A percentile compares a stretch with the other conserved stretches of the same genome.
Conservation (phyloP, 768 basidiomycete genomes). For the Phylloporus scabripes region DNA sequence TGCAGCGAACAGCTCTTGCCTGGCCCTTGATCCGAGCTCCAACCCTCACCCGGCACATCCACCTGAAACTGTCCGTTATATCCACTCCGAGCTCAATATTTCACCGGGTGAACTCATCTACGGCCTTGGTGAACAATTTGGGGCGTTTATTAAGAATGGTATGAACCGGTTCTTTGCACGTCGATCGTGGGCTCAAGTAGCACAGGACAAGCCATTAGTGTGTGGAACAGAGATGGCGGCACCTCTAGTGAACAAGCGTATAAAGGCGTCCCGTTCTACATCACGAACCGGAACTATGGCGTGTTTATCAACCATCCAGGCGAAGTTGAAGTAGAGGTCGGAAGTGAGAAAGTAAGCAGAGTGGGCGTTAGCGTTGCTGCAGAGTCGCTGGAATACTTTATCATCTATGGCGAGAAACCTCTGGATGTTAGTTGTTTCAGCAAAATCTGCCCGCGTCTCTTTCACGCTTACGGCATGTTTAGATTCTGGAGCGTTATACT, state of each 20-base stretch:
- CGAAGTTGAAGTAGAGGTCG: constrained; percentile 71
- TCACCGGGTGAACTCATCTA: constrained; percentile 69
- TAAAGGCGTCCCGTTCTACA: constrained; percentile 64
- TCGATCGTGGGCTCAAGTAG: constrained; percentile 10
- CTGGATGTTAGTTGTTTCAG: constrained; percentile 36
- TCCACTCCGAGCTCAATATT: constrained; percentile 55
- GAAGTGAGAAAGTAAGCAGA: constrained; percentile 58
- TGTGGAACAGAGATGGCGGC: constrained; percentile 76
- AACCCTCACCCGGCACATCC: constrained; percentile 45
- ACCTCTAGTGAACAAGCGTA: constrained; percentile 66
- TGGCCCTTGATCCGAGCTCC: constrained; percentile 52
- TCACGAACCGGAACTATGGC: constrained; percentile 67
- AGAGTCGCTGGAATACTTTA: constrained; percentile 60
- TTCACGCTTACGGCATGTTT: not conserved
- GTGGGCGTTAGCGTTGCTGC: constrained; percentile 62
- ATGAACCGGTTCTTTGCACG: constrained; percentile 24
- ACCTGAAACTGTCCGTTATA: constrained; percentile 42
- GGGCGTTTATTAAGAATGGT: constrained; percentile 73
- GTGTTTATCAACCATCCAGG: constrained; percentile 74
- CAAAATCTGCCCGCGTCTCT: not conserved
- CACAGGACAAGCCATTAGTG: constrained; percentile 49
- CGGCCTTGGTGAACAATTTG: constrained; percentile 72
- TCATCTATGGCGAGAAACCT: constrained; percentile 66
- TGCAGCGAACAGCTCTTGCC: constrained; percentile 51
- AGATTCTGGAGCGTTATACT: constrained; percentile 19